Evolutionary conservation across 495 filamentous ascomycete genomes (phyloP), one percentile per base, ranked within the genome.

Genomic region (Penicillium longicatenatum): DNA sequence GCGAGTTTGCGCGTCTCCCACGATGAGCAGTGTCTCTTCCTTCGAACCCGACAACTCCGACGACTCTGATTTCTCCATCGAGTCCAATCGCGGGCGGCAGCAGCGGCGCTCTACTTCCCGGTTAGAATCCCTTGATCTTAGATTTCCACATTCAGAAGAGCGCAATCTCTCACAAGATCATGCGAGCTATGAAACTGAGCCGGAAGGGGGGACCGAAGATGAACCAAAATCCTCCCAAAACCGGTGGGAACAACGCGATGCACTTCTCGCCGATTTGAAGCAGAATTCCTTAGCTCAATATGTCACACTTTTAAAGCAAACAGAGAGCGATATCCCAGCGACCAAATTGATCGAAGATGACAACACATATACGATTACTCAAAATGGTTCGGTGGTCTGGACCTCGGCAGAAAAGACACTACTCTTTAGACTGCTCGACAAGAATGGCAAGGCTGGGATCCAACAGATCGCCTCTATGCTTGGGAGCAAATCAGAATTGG

Each of bases 301-400:
- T 63, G 70, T 83, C 16, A 58, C 68, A n/a, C 66, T 92, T 0
- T 71, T 92, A 0, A 86, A 86, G 58, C 69, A 79, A 9, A 80
- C 80, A 24, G 79, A 87, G 46, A 33, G 65, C 0, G 77, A 82
- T 26, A 70, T 70, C 29, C 24, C 57, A n/a, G 59, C 56, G 6
- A 52, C 22, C 14, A 14, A 44, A n/a, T 41, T 52, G 12, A 55
- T 45, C 21, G 49, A 59, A 1, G 39, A 39, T n/a, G 61, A 60
- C 14, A 55, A 64, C 7, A 58, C 50, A 2, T 64, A 69, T 42
- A 51, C 63, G 3, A 58, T 63, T n/a, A 81, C 80, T 3, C 87
- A 90, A 59, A 70, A 90, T 65, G 91, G 90, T 20, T 74, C 82
- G 19, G 84, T 86, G 10, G 50, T 71, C 14, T 98, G 93, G 93